Evolutionary conservation across 768 basidiomycete species (phyloP), one percentile per base, ranked within the genome.

Genomic region (Pulveroboletus sp.): DNA sequence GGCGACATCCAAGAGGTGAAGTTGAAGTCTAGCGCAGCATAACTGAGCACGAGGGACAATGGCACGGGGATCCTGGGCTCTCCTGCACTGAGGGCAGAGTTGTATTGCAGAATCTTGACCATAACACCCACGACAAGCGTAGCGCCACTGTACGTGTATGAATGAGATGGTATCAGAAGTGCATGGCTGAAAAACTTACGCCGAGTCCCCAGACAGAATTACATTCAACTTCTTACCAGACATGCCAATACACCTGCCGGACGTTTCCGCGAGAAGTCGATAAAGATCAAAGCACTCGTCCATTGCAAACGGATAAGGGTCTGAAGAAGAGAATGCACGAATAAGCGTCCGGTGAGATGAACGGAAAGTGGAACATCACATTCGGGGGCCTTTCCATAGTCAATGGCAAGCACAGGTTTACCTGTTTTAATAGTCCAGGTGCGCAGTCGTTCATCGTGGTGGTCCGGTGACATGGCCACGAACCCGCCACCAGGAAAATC

Each of bases 401-500:
- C 92, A 40, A 98, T 78, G 10, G 89, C 77, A 35, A 98, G 71
- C 4, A 97, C 80, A 13, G 89, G 88, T 61, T 82, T 84, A 11
- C 85, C 79, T 0, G 89, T 91, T 42, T 74, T 76, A 30, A 81
- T 71, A 4, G 93, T 88, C 95, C 96, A 98, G 58, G 78, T 76
- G 46, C 89, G 76, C 49, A 97, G 74, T 13, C 96, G 79, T 64
- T 98, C 95, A 69, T 96, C 95, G 57, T 99, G 96, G 68, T 97
- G 93, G 60, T 91, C 87, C 2, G 96, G 96, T 6, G 79, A 81
- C 93, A 98, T 96, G 21, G 92, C 89, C 43, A 98, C 85, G 67
- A 97, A 99, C 0, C 96, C 96, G 6, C 96, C 96, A 5, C 96
- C 96, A 13, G 96, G 95, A 49, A 90, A 83, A 63, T 98, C 96